phyloP scores from a whole-genome alignment of 1,139 yeast species.

The Geotrichum aggregatum region DNA sequence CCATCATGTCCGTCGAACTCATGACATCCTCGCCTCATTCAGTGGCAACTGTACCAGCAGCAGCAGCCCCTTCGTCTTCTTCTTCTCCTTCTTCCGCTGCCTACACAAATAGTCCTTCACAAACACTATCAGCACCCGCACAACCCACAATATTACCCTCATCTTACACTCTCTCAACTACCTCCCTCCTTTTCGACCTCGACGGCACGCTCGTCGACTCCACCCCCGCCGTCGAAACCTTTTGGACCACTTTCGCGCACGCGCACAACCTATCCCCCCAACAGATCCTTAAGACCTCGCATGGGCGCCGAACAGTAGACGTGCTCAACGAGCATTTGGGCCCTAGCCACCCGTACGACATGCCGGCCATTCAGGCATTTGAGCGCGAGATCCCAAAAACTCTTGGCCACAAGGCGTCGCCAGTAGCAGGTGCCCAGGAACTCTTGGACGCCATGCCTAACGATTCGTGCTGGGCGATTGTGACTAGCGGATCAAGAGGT shows the following conservation, averaged over 20 bases:
- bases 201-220: conserved; percentile 84
- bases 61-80: not conserved
- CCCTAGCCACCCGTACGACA: conserved; percentile 50
- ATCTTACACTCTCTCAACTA: not conserved
- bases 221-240: conserved; percentile 74
- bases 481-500: conserved; percentile 74
- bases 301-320: conserved; percentile 80
- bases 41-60: not conserved
- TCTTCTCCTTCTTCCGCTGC: not conserved
- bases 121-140: not conserved
- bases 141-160: not conserved
- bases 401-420: conserved; percentile 65
- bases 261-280: conserved; percentile 69
- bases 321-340: conserved; percentile 57
- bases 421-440: conserved; percentile 70
- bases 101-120: not conserved
- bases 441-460: conserved; percentile 47
- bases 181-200: conserved; percentile 58
- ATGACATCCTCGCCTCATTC: not conserved
- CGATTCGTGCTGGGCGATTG: conserved; percentile 64
- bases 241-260: conserved; percentile 72
- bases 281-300: conserved; percentile 67
- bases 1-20: conserved; percentile 1
- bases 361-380: conserved; percentile 62
- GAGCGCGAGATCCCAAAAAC: conserved; percentile 70